Evolutionary conservation across 768 basidiomycete species (phyloP), one percentile per base, ranked within the genome.

Genomic region (Boletales sp.): DNA sequence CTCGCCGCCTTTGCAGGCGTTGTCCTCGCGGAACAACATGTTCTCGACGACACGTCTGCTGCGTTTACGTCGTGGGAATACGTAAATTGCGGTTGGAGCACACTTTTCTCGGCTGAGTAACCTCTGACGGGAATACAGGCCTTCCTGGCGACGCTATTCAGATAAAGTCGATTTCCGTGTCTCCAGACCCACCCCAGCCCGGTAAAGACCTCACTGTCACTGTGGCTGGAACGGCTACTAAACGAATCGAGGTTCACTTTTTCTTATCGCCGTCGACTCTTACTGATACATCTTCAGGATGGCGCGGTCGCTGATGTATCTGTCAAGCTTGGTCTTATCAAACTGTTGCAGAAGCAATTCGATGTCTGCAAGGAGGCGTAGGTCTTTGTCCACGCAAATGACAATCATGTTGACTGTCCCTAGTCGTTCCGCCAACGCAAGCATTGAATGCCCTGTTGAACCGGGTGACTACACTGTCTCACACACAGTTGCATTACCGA

Each of bases 281-380:
- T 51, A 29, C 47, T 59, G 17, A 70, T 34, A 24, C 3, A n/a
- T 46, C 21, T 12, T 12, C 55, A 97, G 94, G 86, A 94, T 5
- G 97, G 97, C 6, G 89, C 95, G 35, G 89, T 81, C 59, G 95
- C 87, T 8, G 84, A 94, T 57, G 93, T 99, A 5, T 70, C 71
- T 2, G 95, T 99, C 48, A 98, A 97, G 68, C 76, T 98, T n/a
- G 97, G 97, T 21, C 71, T 91, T 27, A 81, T 99, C 63, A 97
- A 91, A 73, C 66, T 98, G n/a, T 72, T 98, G 30, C 69, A 74
- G 40, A 97, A 90, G 73, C 63, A 57, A 15, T 95, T 97, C 57
- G 91, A 97, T 56, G 70, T 97, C 30, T 98, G 95, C 65, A 78
- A 94, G 52, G 94, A 97, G 70, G 93, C 94, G 90, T 97, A 74